Base-by-base conservation (phyloP, 2,329 filamentous ascomycete species). In the Botrytis tulipae region DNA sequence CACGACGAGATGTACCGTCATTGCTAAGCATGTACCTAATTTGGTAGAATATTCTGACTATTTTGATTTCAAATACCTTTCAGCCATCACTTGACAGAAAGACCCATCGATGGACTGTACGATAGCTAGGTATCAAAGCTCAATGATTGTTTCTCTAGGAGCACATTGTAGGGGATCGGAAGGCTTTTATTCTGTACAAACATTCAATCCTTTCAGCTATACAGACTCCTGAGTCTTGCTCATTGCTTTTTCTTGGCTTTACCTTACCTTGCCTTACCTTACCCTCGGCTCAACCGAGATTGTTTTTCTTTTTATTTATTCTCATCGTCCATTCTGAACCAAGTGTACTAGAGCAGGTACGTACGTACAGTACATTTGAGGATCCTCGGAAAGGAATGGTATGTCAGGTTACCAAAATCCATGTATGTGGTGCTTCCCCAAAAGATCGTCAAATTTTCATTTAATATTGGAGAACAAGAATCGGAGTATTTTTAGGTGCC, bases 361-460 rank as follows among this genome's bases (percentile, higher is more conserved):
- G 48, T 51, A 51, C 48, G 10, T 51, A 51, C 46, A 25, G 25
- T 40, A 40, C 40, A 44, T 63, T 46, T n/a, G 32, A 65, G 61
- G n/a, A 63, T 44, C 18, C 42, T 44, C 40, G 40, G 40, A n/a
- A 37, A 60, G 29, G 59, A 59, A 63, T n/a, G 40, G 61, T 29
- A 44, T 22, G 4, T 32, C 61, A 40, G 61, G 61, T 16, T 40
- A 32, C 40, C 37, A 29, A 40, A 51, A 67, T 67, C 14, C 65
- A 67, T 67, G 46, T 54, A 67, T 67, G 46, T 54, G 22, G 46
- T 67, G 35, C 35, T 40, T 40, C 65, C 35, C 46, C 65, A 22
- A 57, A 40, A 67, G 44, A 67, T 67, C 22, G 25, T 54, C 63
- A 67, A 67, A 67, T 16, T 51, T 25, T 54, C 65, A 54, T 51